Evolutionary conservation across 2,329 filamentous ascomycete species (phyloP).

Genomic region (Alternaria metachromatica): DNA sequence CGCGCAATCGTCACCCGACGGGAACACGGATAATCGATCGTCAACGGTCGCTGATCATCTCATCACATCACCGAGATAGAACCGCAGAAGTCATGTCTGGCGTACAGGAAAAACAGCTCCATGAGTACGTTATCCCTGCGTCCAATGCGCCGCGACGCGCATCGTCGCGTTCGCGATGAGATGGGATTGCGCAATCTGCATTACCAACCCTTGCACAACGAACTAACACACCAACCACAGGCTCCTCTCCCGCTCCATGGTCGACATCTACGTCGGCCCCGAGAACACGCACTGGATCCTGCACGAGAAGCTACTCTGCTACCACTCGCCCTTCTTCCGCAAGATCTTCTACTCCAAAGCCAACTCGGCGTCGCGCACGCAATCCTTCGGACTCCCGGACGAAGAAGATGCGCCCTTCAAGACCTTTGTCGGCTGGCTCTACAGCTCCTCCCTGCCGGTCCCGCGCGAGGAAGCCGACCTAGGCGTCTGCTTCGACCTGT

Average conservation of each 20-base stretch:
- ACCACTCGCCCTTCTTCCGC: constrained; percentile 62
- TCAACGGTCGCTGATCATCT: constrained; percentile 7
- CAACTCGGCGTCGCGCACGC: constrained; percentile 32
- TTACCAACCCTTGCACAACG: neutral
- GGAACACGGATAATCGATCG: constrained; percentile 5
- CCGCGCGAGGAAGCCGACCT: constrained; percentile 60
- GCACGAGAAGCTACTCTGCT: constrained; percentile 63
- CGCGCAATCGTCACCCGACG: neutral
- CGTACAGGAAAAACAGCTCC: constrained; percentile 41
- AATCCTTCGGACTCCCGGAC: constrained; percentile 58
- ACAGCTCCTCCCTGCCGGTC: constrained; percentile 55
- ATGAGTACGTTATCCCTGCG: constrained; percentile 33
- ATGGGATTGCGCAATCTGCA: neutral
- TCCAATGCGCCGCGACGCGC: neutral
- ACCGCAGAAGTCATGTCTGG: constrained; percentile 28
- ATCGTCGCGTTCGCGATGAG: neutral
- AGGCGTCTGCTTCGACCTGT: constrained; percentile 59
- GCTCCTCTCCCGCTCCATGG: constrained; percentile 61
- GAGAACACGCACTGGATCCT: constrained; percentile 63
- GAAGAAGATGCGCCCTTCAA: constrained; percentile 60
- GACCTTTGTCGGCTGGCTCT: constrained; percentile 62
- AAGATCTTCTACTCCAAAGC: constrained; percentile 57
- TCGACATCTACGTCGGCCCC: constrained; percentile 63
- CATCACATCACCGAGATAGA: neutral
- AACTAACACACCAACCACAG: constrained; percentile 34